phyloP scores from a whole-genome alignment of 192 early-diverging fungal genomes.

The Coemansia sp. region DNA sequence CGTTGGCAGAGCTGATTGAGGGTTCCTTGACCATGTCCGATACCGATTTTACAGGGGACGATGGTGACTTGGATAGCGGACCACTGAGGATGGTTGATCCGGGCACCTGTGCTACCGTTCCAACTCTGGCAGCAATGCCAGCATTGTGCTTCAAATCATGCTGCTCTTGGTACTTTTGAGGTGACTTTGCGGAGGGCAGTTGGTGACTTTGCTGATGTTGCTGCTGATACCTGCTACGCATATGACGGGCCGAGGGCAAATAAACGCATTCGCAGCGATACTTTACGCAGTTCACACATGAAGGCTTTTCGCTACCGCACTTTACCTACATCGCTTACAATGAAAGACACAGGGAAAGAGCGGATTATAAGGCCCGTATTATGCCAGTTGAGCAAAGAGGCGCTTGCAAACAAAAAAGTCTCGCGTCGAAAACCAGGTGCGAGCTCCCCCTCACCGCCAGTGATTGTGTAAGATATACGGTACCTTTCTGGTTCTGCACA shows the following conservation, averaged over 20 bases:
- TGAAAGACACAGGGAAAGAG: background rate
- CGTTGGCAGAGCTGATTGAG: conserved; percentile 2
- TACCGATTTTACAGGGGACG: background rate
- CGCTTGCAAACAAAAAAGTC: conserved; percentile 7
- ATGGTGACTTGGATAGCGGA: conserved; percentile 1
- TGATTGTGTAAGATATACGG: background rate
- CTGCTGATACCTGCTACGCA: conserved; percentile 19
- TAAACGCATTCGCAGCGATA: conserved; percentile 43
- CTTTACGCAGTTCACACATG: conserved; percentile 50
- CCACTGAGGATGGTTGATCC: background rate
- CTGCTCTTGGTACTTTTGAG: conserved; percentile 2
- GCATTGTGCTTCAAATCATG: background rate
- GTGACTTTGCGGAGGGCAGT: background rate
- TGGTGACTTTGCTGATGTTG: conserved; percentile 12
- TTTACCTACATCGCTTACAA: conserved; percentile 33
- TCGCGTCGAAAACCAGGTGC: too few species aligned
- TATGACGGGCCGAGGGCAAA: conserved; percentile 39
- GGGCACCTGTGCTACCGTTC: background rate
- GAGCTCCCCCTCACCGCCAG: too few species aligned
- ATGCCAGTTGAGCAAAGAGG: background rate
- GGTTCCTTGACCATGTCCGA: background rate
- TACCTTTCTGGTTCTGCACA: conserved; percentile 53
- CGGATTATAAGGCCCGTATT: background rate
- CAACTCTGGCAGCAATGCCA: background rate
- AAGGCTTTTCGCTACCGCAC: conserved; percentile 53